These are phyloP conservation scores for Ceratobasidium sp. DNA, from an alignment of 1,284 basidiomycete species.

Conservation along the genomic window DNA sequence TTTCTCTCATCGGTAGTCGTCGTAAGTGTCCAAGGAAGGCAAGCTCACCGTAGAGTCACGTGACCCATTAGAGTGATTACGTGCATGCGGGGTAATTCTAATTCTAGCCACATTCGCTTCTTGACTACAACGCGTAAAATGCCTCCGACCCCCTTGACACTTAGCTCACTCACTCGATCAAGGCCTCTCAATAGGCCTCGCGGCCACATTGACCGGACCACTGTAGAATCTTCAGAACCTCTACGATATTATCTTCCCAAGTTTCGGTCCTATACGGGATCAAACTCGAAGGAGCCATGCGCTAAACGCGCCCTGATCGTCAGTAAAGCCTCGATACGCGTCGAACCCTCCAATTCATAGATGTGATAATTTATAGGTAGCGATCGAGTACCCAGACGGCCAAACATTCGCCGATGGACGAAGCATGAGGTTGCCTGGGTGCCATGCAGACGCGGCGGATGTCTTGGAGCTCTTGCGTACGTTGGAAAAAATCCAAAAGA, in stretches of 20 bases:
- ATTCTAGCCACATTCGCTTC: neutral
- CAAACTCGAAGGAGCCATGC: conserved; percentile 29
- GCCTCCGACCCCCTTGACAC: conserved; percentile 32
- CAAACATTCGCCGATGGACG: conserved; percentile 18
- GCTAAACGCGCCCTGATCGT: conserved; percentile 37
- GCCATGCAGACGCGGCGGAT: conserved; percentile 41
- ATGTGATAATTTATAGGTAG: conserved; percentile 2
- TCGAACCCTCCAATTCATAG: neutral
- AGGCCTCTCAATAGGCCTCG: conserved; percentile 28
- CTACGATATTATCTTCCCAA: neutral
- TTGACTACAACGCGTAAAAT: conserved; percentile 33
- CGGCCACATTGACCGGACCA: neutral
- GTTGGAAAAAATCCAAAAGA: neutral
- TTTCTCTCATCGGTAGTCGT: conserved; percentile 17
- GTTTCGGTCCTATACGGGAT: conserved; percentile 29
- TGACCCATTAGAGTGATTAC: neutral
- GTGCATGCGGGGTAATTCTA: neutral
- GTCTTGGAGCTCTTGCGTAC: conserved; percentile 32
- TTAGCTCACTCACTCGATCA: conserved; percentile 28
- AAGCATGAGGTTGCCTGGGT: conserved; percentile 33
- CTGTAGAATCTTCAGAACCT: conserved; percentile 5
- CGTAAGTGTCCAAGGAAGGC: neutral
- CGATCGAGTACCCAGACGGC: conserved; percentile 35
- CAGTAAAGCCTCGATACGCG: neutral
- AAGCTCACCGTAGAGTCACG: neutral